A percentile compares a stretch with the other conserved stretches of the same genome.
Evolutionary conservation across 257 asterid genomes (phyloP).

Genomic region (Datura wrightii): DNA sequence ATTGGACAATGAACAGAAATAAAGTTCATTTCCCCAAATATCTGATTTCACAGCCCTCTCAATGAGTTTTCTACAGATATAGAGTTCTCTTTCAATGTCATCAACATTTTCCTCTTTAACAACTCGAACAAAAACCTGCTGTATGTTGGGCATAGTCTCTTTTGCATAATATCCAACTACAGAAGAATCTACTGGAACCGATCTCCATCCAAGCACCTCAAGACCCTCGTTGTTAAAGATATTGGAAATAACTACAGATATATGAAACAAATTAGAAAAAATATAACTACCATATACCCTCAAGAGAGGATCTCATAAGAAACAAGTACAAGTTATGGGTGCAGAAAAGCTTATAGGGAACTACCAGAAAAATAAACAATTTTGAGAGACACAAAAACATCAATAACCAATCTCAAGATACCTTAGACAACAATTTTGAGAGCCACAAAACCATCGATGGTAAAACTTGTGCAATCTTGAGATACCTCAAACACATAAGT

Average conservation of each 20-base stretch:
- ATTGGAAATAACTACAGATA: constrained; percentile 67
- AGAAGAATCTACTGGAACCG: constrained; percentile 83
- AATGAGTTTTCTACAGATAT: constrained; percentile 87
- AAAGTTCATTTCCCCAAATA: constrained; percentile 86
- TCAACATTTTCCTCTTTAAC: constrained; percentile 83
- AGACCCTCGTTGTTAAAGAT: constrained; percentile 93
- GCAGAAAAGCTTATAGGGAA: constrained; percentile 7
- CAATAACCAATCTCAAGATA: not conserved
- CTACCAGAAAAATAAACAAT: not conserved
- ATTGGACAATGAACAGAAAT: constrained; percentile 95
- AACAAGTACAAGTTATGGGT: not conserved
- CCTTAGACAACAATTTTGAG: not conserved
- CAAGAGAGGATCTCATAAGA: not conserved
- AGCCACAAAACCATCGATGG: not conserved
- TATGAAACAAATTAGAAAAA: constrained; percentile 33
- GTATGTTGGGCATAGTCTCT: constrained; percentile 89
- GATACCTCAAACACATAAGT: not conserved
- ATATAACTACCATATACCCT: constrained; percentile 18
- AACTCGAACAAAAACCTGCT: constrained; percentile 90
- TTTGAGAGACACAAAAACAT: not conserved
- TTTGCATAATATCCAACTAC: constrained; percentile 87
- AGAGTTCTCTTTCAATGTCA: constrained; percentile 96
- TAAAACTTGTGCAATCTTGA: constrained; percentile 2
- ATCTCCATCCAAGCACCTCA: constrained; percentile 97
- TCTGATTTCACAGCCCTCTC: constrained; percentile 73